Percentiles rank a stretch among this genome's conserved stretches.
Conservation (phyloP, 2,329 filamentous ascomycete species). For the Colletotrichum brevisporum region DNA sequence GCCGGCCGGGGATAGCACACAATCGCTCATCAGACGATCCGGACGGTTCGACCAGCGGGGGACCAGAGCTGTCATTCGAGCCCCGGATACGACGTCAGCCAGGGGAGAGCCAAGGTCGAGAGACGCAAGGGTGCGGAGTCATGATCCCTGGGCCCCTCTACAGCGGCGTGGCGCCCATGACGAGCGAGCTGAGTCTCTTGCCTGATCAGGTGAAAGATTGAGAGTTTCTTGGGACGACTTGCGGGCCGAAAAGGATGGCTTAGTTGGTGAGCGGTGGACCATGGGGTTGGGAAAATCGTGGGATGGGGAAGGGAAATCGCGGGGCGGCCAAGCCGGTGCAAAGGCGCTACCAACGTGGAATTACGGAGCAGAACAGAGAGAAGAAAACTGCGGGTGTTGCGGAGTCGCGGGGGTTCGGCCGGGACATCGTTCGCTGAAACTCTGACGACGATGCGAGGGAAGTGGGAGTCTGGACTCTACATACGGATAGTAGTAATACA, state of each 20-base stretch:
- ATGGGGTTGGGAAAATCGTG: slow-evolving; percentile 17
- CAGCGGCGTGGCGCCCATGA: slow-evolving; percentile 19
- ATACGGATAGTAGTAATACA: too few relatives aligned
- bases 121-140: slow-evolving; percentile 31
- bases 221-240: slow-evolving; percentile 22
- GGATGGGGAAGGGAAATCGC: slow-evolving; percentile 28
- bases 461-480: background rate
- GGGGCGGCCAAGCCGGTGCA: slow-evolving; percentile 32
- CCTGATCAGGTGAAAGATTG: background rate
- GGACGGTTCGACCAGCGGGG: background rate
- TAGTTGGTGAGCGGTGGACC: background rate
- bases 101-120: slow-evolving; percentile 33
- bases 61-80: slow-evolving; percentile 7
- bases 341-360: slow-evolving; percentile 16
- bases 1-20: background rate
- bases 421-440: slow-evolving; percentile 38
- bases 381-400: slow-evolving; percentile 33
- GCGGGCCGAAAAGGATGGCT: slow-evolving; percentile 20
- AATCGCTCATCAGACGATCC: background rate
- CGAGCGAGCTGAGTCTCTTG: slow-evolving; percentile 4
- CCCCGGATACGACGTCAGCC: slow-evolving; percentile 33
- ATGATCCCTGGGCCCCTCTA: slow-evolving; percentile 26
- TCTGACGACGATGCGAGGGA: background rate
- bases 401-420: slow-evolving; percentile 33
- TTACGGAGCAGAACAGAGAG: slow-evolving; percentile 11